phyloP scores from a whole-genome alignment of 169 alveolate species.

The Besnoitia besnoiti region DNA sequence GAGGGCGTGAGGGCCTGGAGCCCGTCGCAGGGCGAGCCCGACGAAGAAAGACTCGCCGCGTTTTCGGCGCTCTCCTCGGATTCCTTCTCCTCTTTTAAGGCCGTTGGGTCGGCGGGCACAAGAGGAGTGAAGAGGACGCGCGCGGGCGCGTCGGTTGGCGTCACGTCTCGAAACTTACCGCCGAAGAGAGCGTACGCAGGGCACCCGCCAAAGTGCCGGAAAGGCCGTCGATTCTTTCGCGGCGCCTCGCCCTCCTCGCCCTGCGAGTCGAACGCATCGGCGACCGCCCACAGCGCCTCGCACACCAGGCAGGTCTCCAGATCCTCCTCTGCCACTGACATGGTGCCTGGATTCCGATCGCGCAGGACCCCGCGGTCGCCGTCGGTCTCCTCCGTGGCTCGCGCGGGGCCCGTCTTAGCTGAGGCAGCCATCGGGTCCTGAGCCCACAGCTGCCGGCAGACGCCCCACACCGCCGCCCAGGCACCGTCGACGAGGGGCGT shows the following conservation, averaged over 20 bases:
- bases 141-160: not conserved
- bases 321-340: not conserved
- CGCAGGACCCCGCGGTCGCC: not conserved
- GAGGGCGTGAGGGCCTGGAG: not conserved
- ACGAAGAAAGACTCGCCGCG: no score
- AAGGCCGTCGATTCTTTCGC: not conserved
- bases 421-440: not conserved
- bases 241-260: not conserved
- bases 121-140: not conserved
- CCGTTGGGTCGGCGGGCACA: not conserved
- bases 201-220: conserved; percentile 5
- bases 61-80: not conserved
- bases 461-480: conserved; percentile 24
- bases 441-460: conserved; percentile 16
- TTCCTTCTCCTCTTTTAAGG: not conserved
- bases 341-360: not conserved
- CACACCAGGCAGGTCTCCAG: conserved; percentile 18
- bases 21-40: no score
- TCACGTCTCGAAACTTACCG: not conserved
- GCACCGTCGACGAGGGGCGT: not conserved
- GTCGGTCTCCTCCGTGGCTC: not conserved
- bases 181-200: not conserved
- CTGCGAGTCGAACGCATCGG: not conserved
- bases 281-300: conserved; percentile 37
- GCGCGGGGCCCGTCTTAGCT: not conserved